Conservation (phyloP, 164 flowering plant genomes). For the Liriodendron chinense region DNA sequence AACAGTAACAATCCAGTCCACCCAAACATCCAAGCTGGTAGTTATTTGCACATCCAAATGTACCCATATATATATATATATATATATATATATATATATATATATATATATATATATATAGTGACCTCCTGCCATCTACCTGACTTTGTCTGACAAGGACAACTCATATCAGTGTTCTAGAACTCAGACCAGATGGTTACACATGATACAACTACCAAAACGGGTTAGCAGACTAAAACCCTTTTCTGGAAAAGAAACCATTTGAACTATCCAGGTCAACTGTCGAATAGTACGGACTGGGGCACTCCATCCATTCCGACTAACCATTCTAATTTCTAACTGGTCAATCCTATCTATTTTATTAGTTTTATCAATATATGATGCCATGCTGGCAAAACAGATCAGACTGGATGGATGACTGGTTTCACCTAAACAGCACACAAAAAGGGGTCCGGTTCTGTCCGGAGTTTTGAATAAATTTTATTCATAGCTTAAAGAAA, state of each 20-base stretch:
- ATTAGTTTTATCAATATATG: too few species aligned
- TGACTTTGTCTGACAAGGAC: background rate
- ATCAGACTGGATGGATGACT: too few species aligned
- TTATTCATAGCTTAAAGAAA: background rate
- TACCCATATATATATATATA: background rate
- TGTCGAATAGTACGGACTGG: too few species aligned
- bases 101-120: too few species aligned
- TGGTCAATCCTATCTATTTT: too few species aligned
- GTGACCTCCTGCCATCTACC: background rate
- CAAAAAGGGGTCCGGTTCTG: background rate
- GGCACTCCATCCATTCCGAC: too few species aligned
- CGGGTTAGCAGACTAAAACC: background rate
- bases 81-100: too few species aligned
- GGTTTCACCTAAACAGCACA: background rate
- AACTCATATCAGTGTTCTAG: background rate
- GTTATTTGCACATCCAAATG: background rate
- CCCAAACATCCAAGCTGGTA: background rate
- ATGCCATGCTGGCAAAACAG: too few species aligned
- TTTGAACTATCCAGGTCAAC: too few species aligned
- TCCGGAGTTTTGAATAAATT: background rate
- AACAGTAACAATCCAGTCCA: background rate
- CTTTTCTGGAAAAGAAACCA: background rate
- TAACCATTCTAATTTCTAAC: too few species aligned
- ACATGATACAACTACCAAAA: background rate
- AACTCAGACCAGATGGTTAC: background rate